Evolutionary conservation across 2,329 filamentous ascomycete species (phyloP), one percentile per base, ranked within the genome.

Genomic region (Cercospora janseana): DNA sequence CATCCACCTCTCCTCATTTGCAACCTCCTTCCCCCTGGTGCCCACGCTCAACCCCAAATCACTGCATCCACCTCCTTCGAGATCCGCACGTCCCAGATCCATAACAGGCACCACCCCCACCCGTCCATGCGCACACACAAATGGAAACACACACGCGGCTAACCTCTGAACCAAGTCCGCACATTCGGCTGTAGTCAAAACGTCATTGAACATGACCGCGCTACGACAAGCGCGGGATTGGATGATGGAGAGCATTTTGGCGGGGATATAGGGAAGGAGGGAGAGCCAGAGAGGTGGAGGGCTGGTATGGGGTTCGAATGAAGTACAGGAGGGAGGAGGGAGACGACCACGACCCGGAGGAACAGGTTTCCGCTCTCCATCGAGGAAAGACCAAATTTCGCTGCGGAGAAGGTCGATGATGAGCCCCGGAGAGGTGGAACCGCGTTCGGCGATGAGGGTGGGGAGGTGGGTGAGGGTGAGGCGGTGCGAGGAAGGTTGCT

Each of bases 131-230:
- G 88, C 88, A 68, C 88, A 94, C 64, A 88, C 84, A 58, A 93
- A 93, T 0, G 88, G 88, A 55, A 92, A 88, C 0, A 74, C 75
- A 58, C 86, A 90, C 0, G 61, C 63, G 0, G 78, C 76, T n/a
- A 93, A 69, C 3, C 74, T 74, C 1, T 47, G 53, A 0, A 92
- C 66, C 26, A 93, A 67, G 0, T 67, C 63, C 7, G 69, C 58
- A 59, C 88, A 92, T 56, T 88, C 76, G 0, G 74, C 68, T 0
- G 65, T 55, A 0, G 74, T 75, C 6, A 93, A 69, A 4, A 71
- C 63, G 61, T 94, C 88, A 59, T 92, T 92, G 69, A 94, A 94
- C 87, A 91, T 92, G 65, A 93, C 83, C 2, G 88, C 87, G 27
- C 86, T 88, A 46, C 87, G 77, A 62, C 88, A 93, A 1, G 88